Base-by-base conservation (phyloP, 345 rosid genomes). In the Salix brachista region DNA sequence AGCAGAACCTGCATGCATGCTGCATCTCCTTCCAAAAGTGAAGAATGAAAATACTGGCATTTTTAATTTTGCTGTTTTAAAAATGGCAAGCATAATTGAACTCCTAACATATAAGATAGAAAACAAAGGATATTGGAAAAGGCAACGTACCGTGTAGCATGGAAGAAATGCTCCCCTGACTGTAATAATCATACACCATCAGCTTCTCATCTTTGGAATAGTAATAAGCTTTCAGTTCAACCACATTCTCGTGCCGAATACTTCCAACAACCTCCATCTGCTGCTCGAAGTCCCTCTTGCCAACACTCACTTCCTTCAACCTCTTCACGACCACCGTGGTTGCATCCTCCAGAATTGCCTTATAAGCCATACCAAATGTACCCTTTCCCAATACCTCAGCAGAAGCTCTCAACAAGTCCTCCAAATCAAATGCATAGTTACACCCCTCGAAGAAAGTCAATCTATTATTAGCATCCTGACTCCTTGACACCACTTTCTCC, bases 361-460 rank as follows among this genome's bases (percentile, higher is more conserved):
- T 96, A 61, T 96, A 96, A 44, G 99, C 88, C 54, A 88, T 91
- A 21, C 99, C 98, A 65, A 93, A 93, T 14, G 99, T 91, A 56
- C 99, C 99, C 68, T 96, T 96, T 26, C 98, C 99, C 74, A 96
- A 82, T n/a, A 96, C 97, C 81, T 96, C 99, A 19, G 98, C 98
- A 17, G 98, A 96, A 71, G 99, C 99, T 79, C 98, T 91, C 86
- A 96, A 82, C 8, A 96, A 84, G 89, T 96, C 99, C 84, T 96
- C 99, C 83, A 96, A 87, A 88, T 96, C 97, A 62, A 96, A 93
- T 28, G 97, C 86, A 79, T 93, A 93, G 46, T 80, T 90, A 34
- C 97, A 91, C n/a, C 98, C 97, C 83, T 93, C 97, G 16, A 96
- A 96, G 93, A 96, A 96, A 46, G 85, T 94, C 83, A 96, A 73